Evolutionary conservation across 2,329 filamentous ascomycete species (phyloP), one percentile per base, ranked within the genome.

Genomic region (Sclerotinia subarctica): DNA sequence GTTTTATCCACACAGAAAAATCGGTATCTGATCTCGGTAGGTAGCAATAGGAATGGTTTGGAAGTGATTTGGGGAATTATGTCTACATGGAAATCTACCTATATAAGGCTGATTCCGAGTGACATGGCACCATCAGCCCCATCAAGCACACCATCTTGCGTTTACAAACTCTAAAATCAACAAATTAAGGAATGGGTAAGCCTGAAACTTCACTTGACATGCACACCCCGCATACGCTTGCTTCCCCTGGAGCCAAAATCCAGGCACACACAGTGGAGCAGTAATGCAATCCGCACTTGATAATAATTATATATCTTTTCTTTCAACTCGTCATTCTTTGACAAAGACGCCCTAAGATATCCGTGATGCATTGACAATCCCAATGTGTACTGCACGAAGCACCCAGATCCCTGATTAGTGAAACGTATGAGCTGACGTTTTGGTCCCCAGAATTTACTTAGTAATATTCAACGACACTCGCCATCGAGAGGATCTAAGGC

Each of bases 101-200:
- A 58, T 67, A 67, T 67, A 67, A 59, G 42, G 29, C 59, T 58
- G 44, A 17, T 29, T 32, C 19, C 44, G 49, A 46, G 17, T 65
- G 38, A 38, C 49, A 68, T 68, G 62, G 54, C 62, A 66, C 67
- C 67, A 68, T 68, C 53, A 54, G 26, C 42, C 46, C 47, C 32
- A 59, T 35, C 46, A 29, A 68, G 62, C 67, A 68, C 67, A 66
- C 32, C 67, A 68, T 68, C 47, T 52, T 64, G 66, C 35, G 17
- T 38, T 53, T 21, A 21, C 17, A 38, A 21, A 44, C 26, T 15
- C 19, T 62, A 35, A 38, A 62, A 62, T 51, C 29, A 62, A 51
- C 29, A 35, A 51, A 51, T 62, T 19, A 24, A 52, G 13, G 63
- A 58, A 66, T 51, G 32, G 51, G 42, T 66, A 59, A 59, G 63